phyloP scores from a whole-genome alignment of 2,329 filamentous ascomycete species.

The Fusarium keratoplasticum region DNA sequence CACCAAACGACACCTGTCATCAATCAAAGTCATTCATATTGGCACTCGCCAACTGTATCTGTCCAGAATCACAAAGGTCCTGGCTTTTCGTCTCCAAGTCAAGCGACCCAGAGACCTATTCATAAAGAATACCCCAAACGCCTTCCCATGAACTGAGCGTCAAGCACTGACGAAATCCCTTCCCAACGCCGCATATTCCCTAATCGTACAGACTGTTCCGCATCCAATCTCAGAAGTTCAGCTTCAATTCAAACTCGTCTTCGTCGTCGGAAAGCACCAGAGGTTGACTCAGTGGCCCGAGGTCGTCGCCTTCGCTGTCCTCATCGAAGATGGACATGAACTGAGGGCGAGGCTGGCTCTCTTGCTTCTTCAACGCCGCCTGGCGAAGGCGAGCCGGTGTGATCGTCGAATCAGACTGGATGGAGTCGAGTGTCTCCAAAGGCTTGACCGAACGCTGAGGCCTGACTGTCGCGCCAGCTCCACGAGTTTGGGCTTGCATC shows the following conservation, averaged over 20 bases:
- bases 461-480: constrained; percentile 18
- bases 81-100: background rate
- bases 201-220: constrained; percentile 21
- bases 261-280: constrained; percentile 56
- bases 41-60: background rate
- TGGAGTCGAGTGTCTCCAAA: constrained; percentile 17
- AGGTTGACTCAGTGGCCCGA: constrained; percentile 42
- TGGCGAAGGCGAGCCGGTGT: constrained; percentile 56
- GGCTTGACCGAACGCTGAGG: constrained; percentile 33
- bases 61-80: background rate
- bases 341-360: constrained; percentile 55
- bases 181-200: constrained; percentile 30
- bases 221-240: constrained; percentile 48
- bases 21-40: constrained; percentile 7
- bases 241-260: constrained; percentile 66
- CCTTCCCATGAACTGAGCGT: constrained; percentile 13
- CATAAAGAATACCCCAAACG: constrained; percentile 19
- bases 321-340: constrained; percentile 71
- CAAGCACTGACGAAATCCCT: background rate
- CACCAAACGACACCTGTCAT: background rate
- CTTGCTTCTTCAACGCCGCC: constrained; percentile 37
- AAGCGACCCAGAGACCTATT: background rate
- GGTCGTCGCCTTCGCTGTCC: constrained; percentile 52
- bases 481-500: constrained; percentile 49
- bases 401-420: constrained; percentile 54